Evolutionary conservation across 352 stramenopile species (phyloP).

Genomic region (Globisporangium iwayamae): DNA sequence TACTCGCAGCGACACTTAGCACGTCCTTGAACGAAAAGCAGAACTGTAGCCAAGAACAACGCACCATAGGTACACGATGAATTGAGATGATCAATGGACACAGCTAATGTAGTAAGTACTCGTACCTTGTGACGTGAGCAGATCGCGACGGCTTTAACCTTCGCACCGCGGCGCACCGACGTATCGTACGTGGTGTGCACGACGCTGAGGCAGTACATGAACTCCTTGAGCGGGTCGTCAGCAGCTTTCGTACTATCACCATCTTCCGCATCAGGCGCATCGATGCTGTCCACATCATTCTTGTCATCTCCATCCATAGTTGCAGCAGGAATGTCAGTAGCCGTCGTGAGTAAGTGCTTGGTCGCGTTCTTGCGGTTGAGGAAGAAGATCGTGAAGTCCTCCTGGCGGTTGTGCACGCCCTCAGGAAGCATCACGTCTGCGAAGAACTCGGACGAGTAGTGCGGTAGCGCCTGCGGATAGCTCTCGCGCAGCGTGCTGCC

Average conservation of each 20-base stretch:
- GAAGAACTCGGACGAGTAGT: conserved; percentile 89
- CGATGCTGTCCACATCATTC: neutral
- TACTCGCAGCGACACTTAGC: conserved; percentile 66
- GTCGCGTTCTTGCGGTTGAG: conserved; percentile 59
- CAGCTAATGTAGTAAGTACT: neutral
- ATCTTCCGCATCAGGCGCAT: neutral
- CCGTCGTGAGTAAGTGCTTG: conserved; percentile 3
- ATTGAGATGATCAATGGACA: neutral
- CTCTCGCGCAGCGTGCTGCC: conserved; percentile 79
- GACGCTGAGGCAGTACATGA: conserved; percentile 88
- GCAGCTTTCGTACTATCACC: neutral
- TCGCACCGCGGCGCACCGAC: conserved; percentile 62
- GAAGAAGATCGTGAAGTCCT: conserved; percentile 88
- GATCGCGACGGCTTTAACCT: conserved; percentile 79
- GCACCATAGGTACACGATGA: conserved; percentile 12
- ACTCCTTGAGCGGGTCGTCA: conserved; percentile 52
- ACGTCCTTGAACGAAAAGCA: conserved; percentile 77
- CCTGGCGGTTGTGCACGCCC: conserved; percentile 82
- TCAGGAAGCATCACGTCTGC: conserved; percentile 87
- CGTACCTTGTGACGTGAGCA: conserved; percentile 75
- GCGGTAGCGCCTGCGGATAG: conserved; percentile 49
- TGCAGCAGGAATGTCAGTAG: neutral
- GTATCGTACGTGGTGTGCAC: conserved; percentile 81
- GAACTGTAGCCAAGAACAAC: conserved; percentile 26
- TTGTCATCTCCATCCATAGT: neutral